Evolutionary conservation across 1,284 basidiomycete species (phyloP).

Genomic region (Boletus mariae): DNA sequence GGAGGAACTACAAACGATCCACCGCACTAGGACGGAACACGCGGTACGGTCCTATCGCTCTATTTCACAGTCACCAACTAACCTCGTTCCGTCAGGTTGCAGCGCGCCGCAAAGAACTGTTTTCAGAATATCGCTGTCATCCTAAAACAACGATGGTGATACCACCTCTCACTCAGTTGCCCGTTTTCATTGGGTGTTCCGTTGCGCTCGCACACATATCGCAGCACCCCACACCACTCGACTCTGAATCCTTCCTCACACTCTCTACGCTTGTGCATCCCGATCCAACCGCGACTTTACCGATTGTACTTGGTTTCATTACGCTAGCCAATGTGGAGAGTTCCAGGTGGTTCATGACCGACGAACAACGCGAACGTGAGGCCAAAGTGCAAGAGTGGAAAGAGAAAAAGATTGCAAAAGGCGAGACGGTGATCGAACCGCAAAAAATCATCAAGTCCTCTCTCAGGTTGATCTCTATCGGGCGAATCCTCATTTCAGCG

Average conservation of each 20-base stretch:
- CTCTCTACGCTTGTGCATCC: slow-evolving; percentile 66
- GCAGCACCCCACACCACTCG: slow-evolving; percentile 57
- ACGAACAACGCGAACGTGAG: slow-evolving; percentile 45
- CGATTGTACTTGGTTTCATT: slow-evolving; percentile 67
- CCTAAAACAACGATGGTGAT: slow-evolving; percentile 58
- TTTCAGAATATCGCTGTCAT: slow-evolving; percentile 53
- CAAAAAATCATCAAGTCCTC: slow-evolving; percentile 57
- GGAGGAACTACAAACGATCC: slow-evolving; percentile 47
- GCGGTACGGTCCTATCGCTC: slow-evolving; percentile 33
- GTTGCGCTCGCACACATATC: slow-evolving; percentile 57
- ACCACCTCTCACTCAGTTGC: slow-evolving; percentile 66
- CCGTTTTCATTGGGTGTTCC: slow-evolving; percentile 67
- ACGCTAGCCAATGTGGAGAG: slow-evolving; percentile 79
- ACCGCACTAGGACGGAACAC: slow-evolving; percentile 45
- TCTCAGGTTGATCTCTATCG: slow-evolving; percentile 61
- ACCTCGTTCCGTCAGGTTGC: slow-evolving; percentile 43
- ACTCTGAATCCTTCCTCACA: slow-evolving; percentile 71
- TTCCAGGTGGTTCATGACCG: slow-evolving; percentile 62
- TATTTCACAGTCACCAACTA: slow-evolving; percentile 2
- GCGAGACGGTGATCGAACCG: slow-evolving; percentile 45
- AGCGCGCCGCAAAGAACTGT: slow-evolving; percentile 54
- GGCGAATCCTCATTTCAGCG: slow-evolving; percentile 72
- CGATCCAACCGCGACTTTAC: slow-evolving; percentile 68
- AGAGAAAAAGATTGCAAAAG: slow-evolving; percentile 43
- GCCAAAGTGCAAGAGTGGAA: slow-evolving; percentile 40